Evolutionary conservation across 306 rosid genomes (phyloP).

Genomic region (Casuarina glauca): DNA sequence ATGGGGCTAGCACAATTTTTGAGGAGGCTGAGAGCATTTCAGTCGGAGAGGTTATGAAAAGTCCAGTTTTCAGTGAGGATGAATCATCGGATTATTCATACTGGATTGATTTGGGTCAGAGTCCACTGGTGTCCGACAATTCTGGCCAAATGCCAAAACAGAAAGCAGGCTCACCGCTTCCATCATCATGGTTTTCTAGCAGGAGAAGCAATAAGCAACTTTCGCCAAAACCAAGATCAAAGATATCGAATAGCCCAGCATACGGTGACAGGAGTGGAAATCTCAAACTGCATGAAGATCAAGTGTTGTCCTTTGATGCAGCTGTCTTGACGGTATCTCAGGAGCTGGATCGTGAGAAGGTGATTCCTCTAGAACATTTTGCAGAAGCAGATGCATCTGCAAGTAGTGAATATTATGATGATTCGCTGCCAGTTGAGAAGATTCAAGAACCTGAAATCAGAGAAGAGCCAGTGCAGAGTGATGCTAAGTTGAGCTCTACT

Average conservation of each 20-base stretch:
- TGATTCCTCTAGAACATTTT: conserved; percentile 58
- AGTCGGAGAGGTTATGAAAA: conserved; percentile 92
- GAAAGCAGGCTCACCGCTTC: conserved; percentile 73
- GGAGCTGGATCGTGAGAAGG: conserved; percentile 72
- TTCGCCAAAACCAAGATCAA: conserved; percentile 69
- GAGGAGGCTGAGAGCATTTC: conserved; percentile 88
- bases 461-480: conserved; percentile 89
- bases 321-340: conserved; percentile 80
- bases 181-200: conserved; percentile 77
- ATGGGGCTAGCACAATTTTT: conserved; percentile 89
- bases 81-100: conserved; percentile 87
- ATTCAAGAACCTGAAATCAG: conserved; percentile 79
- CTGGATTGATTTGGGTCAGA: conserved; percentile 98
- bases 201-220: conserved; percentile 52
- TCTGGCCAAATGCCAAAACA: conserved; percentile 54
- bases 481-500: conserved; percentile 88
- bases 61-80: conserved; percentile 96
- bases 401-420: conserved; percentile 38
- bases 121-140: conserved; percentile 82
- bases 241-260: conserved; percentile 71
- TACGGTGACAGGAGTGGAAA: conserved; percentile 61
- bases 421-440: conserved; percentile 38
- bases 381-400: conserved; percentile 40
- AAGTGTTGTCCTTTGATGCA: conserved; percentile 81
- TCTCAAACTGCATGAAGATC: conserved; percentile 48